Evolutionary conservation across 2,329 filamentous ascomycete species (phyloP).

Genomic region (Aspergillus intermedius): DNA sequence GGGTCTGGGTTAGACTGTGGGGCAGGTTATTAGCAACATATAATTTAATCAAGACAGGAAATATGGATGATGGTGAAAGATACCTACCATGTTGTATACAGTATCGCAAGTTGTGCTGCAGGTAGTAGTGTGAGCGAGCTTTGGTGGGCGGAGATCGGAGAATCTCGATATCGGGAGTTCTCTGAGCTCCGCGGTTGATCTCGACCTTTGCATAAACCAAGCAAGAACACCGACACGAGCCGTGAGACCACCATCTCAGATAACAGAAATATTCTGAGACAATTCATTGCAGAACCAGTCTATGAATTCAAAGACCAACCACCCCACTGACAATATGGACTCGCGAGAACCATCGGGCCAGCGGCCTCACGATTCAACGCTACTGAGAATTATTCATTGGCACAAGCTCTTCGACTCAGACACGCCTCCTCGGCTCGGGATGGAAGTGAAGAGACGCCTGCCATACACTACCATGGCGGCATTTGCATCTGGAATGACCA

Average conservation of each 20-base stretch:
- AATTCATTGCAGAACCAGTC: no score
- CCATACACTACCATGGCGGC: conserved; percentile 58
- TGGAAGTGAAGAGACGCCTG: conserved; percentile 60
- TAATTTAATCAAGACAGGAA: not conserved
- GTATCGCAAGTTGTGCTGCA: not conserved
- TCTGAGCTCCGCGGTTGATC: conserved; percentile 4
- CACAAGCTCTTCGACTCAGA: conserved; percentile 33
- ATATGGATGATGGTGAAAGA: not conserved
- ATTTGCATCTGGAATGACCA: conserved; percentile 60
- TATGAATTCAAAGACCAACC: no score
- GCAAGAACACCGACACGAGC: not conserved
- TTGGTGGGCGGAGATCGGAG: not conserved
- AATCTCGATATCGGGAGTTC: not conserved
- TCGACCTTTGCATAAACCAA: not conserved
- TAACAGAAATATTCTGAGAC: no score
- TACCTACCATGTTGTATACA: conserved; percentile 1
- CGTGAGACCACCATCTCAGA: not conserved
- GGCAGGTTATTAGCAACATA: not conserved
- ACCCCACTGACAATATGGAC: conserved; percentile 10
- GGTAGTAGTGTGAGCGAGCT: not conserved
- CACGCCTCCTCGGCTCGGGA: conserved; percentile 47
- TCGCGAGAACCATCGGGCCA: conserved; percentile 2
- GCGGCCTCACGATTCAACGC: conserved; percentile 1
- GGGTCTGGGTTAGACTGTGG: conserved; percentile 29
- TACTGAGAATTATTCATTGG: conserved; percentile 28